Base-by-base conservation (phyloP, 805 yeast genomes). In the Yarrowia alimentaria region DNA sequence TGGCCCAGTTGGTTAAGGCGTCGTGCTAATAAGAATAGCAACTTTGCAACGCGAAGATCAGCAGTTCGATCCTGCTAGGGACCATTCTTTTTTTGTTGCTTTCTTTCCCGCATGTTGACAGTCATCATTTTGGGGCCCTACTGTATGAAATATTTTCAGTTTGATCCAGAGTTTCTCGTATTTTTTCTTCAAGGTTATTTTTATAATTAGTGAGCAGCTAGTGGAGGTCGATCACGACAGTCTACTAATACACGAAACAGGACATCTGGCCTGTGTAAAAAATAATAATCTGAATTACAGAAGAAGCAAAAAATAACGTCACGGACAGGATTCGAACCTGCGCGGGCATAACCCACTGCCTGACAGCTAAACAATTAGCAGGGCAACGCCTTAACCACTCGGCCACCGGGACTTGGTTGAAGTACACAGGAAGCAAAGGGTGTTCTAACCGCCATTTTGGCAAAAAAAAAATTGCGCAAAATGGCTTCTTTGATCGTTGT, bases 281-380 rank as follows among this genome's bases (percentile, higher is more conserved):
- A n/a, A n/a, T n/a, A n/a, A n/a, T n/a, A n/a, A n/a, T n/a, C n/a
- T n/a, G n/a, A n/a, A n/a, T n/a, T n/a, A n/a, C n/a, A n/a, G n/a
- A n/a, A n/a, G n/a, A n/a, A n/a, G 37, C 22, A 32, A 32, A 19
- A 19, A 19, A 19, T n/a, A n/a, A 13, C 95, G 96, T 85, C 85
- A 87, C 94, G 84, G 94, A 86, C 95, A 87, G 94, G 96, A 87
- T 87, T 87, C 96, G 96, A 87, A 87, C 96, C 94, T 87, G 95
- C 95, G 96, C 81, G 79, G 83, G 87, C 80, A 82, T 74, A 82
- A 79, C 87, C 83, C 86, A 82, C 80, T 79, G 85, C 87, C 88
- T 51, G 4, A 26, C 53, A 31, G 32, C 40, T 52, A 51, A 24
- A 14, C 12, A 58, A 63, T 72, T 80, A 82, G 88, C 87, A 82